Base-by-base conservation (phyloP, 73 alveolate genomes). In the Paramecium sonneborni region DNA sequence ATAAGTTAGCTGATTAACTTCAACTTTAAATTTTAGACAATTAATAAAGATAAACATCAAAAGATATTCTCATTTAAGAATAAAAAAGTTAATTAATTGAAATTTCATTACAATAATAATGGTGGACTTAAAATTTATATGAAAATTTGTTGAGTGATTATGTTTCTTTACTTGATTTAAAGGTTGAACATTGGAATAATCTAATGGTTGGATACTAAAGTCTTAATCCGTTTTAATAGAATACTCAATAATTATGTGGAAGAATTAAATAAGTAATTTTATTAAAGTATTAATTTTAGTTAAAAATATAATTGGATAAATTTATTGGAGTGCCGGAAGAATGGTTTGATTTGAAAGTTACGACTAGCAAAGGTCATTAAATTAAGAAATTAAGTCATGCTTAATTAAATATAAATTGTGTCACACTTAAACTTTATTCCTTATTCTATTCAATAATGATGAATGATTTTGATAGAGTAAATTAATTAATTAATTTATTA, bases 401-500 rank as follows among this genome's bases (percentile, higher is more conserved):
- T 11, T 14, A 43, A 79, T 46, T 79, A 44, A 79, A 79, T 44
- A 46, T 79, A 21, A 79, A 79, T 41, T 24, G 26, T 24, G 14
- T 79, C 11, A 79, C 90, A 14, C 74, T 79, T 11, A 79, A 79
- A 79, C 76, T 79, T 10, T 79, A 79, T 79, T 38, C 90, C 20
- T 43, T 79, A 46, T 79, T 43, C 55, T 79, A 79, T 43, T 43
- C 76, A 9, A 30, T 79, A 9, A 26, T 79, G 52, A 43, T 79
- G 90, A 79, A 79, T 44, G 90, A 79, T 43, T 79, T 14, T 79
- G 90, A 79, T 44, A 79, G 90, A 39, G 90, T 79, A 79, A 39
- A 18, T 18, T 20, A 12, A 62, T 1, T 30, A 79, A 43, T 79
- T 15, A 5, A 43, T 43, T 6, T 38, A 0, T 72, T 79, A 79